Percentiles rank a stretch among this genome's conserved stretches.
These are phyloP conservation scores for Pyrenophora seminiperda DNA, from an alignment of 2,329 filamentous ascomycete species.

Conservation along the genomic window DNA sequence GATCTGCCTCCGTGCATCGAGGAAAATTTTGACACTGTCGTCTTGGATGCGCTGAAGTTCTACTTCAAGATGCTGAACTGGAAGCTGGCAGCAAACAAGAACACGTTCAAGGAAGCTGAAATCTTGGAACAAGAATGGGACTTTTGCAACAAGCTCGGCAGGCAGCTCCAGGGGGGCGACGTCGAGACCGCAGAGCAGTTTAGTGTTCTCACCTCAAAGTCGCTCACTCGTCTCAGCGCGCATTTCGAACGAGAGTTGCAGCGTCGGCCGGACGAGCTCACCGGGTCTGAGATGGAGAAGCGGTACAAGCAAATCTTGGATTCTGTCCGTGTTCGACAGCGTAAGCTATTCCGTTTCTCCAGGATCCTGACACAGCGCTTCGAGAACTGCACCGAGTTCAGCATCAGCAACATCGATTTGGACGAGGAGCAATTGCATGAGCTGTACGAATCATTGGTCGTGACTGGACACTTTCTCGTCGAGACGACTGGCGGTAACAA, in stretches of 20 bases:
- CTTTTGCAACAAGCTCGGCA: constrained; percentile 91
- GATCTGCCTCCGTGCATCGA: constrained; percentile 95
- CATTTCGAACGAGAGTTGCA: constrained; percentile 93
- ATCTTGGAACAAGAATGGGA: constrained; percentile 97
- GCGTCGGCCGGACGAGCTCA: constrained; percentile 79
- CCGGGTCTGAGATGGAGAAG: constrained; percentile 85
- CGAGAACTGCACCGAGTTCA: constrained; percentile 95
- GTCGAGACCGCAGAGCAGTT: constrained; percentile 98
- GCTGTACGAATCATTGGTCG: constrained; percentile 78
- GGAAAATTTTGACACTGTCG: constrained; percentile 90
- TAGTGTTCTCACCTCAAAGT: constrained; percentile 89
- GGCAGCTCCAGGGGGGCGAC: constrained; percentile 89
- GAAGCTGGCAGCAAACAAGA: constrained; percentile 97
- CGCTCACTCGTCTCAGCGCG: constrained; percentile 81
- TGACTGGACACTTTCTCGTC: constrained; percentile 86
- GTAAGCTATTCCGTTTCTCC: constrained; percentile 95
- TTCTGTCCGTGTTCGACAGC: constrained; percentile 91
- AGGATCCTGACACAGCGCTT: constrained; percentile 90
- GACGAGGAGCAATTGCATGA: constrained; percentile 70
- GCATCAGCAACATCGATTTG: constrained; percentile 75
- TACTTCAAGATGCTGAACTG: constrained; percentile 99
- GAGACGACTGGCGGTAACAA: constrained; percentile 73
- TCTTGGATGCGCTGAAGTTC: constrained; percentile 91
- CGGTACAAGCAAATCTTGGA: constrained; percentile 94
- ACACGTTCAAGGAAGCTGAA: constrained; percentile 98